Evolutionary conservation across 2,329 filamentous ascomycete species (phyloP).

Genomic region (Calonectria hawksworthii): DNA sequence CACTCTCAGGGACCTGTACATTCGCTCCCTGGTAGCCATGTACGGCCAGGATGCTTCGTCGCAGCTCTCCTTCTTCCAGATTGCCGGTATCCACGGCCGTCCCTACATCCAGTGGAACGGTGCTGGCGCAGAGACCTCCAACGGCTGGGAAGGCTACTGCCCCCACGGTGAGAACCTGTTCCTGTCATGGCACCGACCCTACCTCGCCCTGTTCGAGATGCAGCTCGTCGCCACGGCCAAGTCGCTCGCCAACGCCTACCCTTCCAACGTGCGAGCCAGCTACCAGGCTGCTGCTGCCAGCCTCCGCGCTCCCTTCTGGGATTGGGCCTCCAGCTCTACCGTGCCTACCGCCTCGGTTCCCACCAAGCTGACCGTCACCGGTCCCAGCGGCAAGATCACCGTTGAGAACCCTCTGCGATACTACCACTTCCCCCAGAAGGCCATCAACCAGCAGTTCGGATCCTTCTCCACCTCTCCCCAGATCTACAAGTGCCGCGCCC

Average conservation of each 20-base stretch:
- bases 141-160: constrained; percentile 59
- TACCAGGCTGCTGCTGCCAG: constrained; percentile 62
- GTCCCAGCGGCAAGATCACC: constrained; percentile 54
- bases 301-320: constrained; percentile 68
- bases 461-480: constrained; percentile 45
- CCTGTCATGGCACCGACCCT: constrained; percentile 69
- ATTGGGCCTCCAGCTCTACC: constrained; percentile 60
- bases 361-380: constrained; percentile 54
- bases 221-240: neutral
- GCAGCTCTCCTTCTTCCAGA: constrained; percentile 63
- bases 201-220: constrained; percentile 66
- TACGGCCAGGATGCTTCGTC: constrained; percentile 57
- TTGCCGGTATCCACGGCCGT: constrained; percentile 62
- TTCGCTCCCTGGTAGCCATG: constrained; percentile 61
- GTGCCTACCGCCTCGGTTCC: constrained; percentile 59
- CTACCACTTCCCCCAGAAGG: constrained; percentile 63
- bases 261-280: constrained; percentile 40
- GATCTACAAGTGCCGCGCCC: constrained; percentile 58
- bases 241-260: neutral
- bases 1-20: constrained; percentile 64
- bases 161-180: constrained; percentile 65
- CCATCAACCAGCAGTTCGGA: constrained; percentile 55
- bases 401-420: constrained; percentile 67
- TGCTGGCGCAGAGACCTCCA: constrained; percentile 47
- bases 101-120: constrained; percentile 60